Evolutionary conservation across 2,329 filamentous ascomycete species (phyloP), one percentile per base, ranked within the genome.

Genomic region (Colletotrichum sidae): DNA sequence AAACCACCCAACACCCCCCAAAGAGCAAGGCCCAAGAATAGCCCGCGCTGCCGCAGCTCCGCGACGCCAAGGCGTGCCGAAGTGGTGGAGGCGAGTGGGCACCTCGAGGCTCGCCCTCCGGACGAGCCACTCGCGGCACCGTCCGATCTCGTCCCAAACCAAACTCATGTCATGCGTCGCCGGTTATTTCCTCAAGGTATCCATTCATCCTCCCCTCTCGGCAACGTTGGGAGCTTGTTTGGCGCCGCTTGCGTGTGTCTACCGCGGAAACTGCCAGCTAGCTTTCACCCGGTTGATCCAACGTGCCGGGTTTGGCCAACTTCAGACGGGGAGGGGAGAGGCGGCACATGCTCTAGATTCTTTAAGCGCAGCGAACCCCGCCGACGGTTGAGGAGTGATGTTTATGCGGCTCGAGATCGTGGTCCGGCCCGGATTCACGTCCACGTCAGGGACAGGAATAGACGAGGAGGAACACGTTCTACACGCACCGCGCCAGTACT

Each of bases 31-130:
- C 38, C 57, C 57, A 56, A 56, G 41, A 61, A 65, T 62, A 65
- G 57, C 46, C 39, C 44, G 44, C 56, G 45, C 57, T 65, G 51
- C 62, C 57, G 59, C 62, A 56, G 52, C 57, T 61, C 62, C 62
- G 62, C 25, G 57, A 65, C 62, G 62, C 62, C 62, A 62, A 65
- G 62, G 45, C 57, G 62, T 61, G 62, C 57, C 62, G 57, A 56
- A 52, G 62, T 39, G 58, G 57, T 65, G 62, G 62, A 61, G 61
- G 52, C 46, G 51, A 15, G 46, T 50, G 42, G 42, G 55, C 46
- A 58, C 37, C 35, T 47, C 42, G 17, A 56, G 42, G 38, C 54
- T 44, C 25, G 54, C 42, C 33, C 55, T 49, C 45, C 55, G 41
- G 55, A 58, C 46, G 55, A 51, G 41, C 51, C 57, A 52, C 46